Evolutionary conservation across 2,329 filamentous ascomycete species (phyloP).

Genomic region (Phoma sp.): DNA sequence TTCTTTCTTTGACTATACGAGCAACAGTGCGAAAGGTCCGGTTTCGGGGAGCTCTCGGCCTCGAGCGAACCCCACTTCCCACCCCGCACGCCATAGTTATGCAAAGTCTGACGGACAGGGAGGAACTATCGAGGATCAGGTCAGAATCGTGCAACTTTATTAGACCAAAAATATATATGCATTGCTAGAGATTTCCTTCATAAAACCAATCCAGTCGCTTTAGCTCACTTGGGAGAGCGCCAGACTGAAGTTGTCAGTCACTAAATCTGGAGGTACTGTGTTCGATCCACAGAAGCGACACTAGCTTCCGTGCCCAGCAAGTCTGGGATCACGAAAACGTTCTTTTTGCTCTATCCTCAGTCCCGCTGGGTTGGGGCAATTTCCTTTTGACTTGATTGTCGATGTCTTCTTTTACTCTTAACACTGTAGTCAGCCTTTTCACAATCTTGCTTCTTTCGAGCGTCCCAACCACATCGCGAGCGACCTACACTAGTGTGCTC

Average conservation of each 20-base stretch:
- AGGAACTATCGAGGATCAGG: neutral
- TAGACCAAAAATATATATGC: neutral
- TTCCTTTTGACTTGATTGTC: no score
- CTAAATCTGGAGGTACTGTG: constrained; percentile 23
- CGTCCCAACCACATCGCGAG: no score
- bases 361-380: no score
- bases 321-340: constrained; percentile 11
- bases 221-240: constrained; percentile 24
- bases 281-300: constrained; percentile 24
- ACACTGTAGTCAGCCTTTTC: no score
- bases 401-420: no score
- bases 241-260: constrained; percentile 24
- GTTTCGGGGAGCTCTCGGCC: neutral
- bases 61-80: neutral
- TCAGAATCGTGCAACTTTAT: no score
- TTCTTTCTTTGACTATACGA: no score
- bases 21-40: neutral
- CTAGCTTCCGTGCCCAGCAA: constrained; percentile 13
- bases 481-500: no score
- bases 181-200: neutral
- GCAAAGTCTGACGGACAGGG: neutral
- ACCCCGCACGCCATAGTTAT: neutral
- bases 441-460: no score
- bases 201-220: constrained; percentile 20
- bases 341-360: constrained; percentile 9